phyloP scores from a whole-genome alignment of 331 rosid species.

The Acacia concinna region DNA sequence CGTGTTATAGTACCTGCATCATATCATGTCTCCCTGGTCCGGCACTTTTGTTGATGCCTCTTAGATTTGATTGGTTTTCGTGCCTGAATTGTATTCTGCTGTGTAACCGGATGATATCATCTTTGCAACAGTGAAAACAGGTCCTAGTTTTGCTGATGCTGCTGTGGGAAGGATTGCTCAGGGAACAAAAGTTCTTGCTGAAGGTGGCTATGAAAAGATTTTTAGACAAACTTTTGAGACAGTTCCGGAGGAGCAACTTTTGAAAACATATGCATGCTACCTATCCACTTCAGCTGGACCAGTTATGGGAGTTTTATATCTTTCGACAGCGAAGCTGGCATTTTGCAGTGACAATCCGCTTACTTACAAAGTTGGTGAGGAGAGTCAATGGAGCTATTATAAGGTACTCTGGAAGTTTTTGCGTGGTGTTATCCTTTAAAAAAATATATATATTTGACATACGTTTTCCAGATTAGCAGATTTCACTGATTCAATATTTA shows the following conservation, averaged over 20 bases:
- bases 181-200: conserved; percentile 71
- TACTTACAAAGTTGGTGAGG: conserved; percentile 54
- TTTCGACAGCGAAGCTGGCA: conserved; percentile 70
- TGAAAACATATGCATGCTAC: conserved; percentile 67
- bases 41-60: neutral
- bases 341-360: conserved; percentile 80
- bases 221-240: conserved; percentile 64
- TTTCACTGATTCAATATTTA: neutral
- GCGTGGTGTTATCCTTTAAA: neutral
- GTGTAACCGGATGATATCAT: neutral
- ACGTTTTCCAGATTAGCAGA: neutral
- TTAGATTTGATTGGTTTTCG: neutral
- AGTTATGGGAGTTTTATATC: conserved; percentile 64
- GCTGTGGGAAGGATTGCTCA: conserved; percentile 82
- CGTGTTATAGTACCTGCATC: neutral
- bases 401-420: conserved; percentile 44
- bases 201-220: conserved; percentile 78
- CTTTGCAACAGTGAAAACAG: conserved; percentile 61
- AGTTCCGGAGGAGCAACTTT: conserved; percentile 63
- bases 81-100: neutral
- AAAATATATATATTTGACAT: neutral
- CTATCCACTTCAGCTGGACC: conserved; percentile 78
- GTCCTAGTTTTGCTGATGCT: conserved; percentile 77
- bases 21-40: neutral
- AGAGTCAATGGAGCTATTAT: conserved; percentile 64